A percentile compares a stretch with the other conserved stretches of the same genome.
These are phyloP conservation scores for Collybia nuda DNA, from an alignment of 768 basidiomycete genomes.

Conservation along the genomic window DNA sequence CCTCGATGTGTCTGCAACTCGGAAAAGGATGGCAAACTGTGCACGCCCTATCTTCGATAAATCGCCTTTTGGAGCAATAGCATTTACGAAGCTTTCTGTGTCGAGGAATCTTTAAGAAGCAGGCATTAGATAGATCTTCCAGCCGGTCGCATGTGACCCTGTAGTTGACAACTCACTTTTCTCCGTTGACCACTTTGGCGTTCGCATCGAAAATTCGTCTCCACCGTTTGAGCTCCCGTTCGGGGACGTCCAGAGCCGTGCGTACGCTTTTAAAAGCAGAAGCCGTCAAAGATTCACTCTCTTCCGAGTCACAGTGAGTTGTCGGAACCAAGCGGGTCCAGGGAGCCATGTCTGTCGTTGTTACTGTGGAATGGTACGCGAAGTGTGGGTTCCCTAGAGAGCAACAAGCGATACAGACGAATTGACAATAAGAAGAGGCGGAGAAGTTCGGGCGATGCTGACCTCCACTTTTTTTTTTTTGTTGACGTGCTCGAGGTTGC, in stretches of 20 bases:
- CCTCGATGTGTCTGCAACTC: conserved; percentile 78
- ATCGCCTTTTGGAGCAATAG: conserved; percentile 88
- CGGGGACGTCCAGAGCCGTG: conserved; percentile 67
- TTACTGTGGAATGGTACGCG: not conserved
- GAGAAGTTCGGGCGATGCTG: not conserved
- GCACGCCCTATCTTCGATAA: conserved; percentile 82
- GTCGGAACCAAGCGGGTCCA: conserved; percentile 45
- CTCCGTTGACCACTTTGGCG: conserved; percentile 73
- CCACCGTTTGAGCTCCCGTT: conserved; percentile 88
- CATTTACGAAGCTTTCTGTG: conserved; percentile 87
- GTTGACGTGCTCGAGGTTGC: conserved; percentile 29
- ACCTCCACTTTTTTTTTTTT: conserved; percentile 24
- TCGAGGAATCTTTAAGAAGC: conserved; percentile 70
- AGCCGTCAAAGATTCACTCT: conserved; percentile 42
- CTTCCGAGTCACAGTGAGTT: conserved; percentile 54
- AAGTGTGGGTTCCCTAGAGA: not conserved
- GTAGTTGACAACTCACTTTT: conserved; percentile 61
- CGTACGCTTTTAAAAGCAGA: conserved; percentile 66
- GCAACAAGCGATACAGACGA: too few relatives aligned
- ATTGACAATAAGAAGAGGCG: too few relatives aligned
- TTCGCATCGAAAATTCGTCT: conserved; percentile 83
- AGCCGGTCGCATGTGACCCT: conserved; percentile 1
- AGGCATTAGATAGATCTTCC: conserved; percentile 5
- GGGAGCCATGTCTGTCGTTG: conserved; percentile 29
- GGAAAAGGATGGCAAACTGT: conserved; percentile 89